Evolutionary conservation across 495 filamentous ascomycete genomes (phyloP), one percentile per base, ranked within the genome.

Genomic region (Podospora conica): DNA sequence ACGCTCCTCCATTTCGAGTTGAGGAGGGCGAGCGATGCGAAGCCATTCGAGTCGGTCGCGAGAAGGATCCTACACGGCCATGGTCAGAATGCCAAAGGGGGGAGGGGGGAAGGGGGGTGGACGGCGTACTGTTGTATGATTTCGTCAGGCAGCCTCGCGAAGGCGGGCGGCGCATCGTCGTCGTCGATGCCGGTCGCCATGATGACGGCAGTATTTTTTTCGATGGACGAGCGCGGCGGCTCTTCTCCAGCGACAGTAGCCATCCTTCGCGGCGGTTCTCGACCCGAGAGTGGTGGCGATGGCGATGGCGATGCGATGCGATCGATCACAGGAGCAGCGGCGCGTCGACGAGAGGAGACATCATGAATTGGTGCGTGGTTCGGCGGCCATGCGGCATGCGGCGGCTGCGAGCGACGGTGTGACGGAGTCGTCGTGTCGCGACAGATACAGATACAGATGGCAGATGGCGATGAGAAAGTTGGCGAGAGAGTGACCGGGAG

Each of bases 1-100:
- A 88, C 84, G 24, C 78, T 81, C 65, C 88, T 84, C 91, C 91
- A 96, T 82, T 86, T 84, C 60, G 83, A 80, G 77, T 92, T 93
- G 66, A 96, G 77, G n/a, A 93, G 76, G n/a, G 90, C 82, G 62
- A 96, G 80, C 28, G 91, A 95, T 24, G 91, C 90, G 75, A 96
- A 96, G 53, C 86, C 86, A 76, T 91, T 88, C 60, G 91, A 85
- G 69, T 91, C 91, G 53, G 85, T 86, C 53, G 84, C 79, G 74
- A 88, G 86, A 53, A 96, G 85, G 69, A 94, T 93, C 70, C 91
- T 96, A 72, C 1, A 64, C 28, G 12, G 53, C 60, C 61, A 74
- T 55, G 65, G 69, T 64, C 64, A 65, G 58, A 56, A 21, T 65
- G 29, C 28, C 58, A 31, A 10, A 53, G n/a, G 28, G 31, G 27